Percentiles rank a stretch among this genome's conserved stretches.
Evolutionary conservation across 305 asterid species (phyloP).

Genomic region (Coffea humblotiana): DNA sequence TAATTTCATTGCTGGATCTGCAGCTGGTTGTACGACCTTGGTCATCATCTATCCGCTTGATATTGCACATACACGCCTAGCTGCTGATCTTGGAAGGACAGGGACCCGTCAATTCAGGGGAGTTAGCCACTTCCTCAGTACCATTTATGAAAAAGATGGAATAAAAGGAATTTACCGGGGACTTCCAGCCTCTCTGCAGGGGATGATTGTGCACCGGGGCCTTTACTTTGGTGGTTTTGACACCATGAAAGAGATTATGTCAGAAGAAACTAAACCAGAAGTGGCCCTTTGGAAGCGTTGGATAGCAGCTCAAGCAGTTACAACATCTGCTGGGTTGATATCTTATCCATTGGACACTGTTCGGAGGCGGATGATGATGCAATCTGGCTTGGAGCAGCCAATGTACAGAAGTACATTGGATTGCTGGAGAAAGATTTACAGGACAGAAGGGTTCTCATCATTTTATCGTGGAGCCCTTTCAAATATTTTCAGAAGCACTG

Average conservation of each 20-base stretch:
- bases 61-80: constrained; percentile 94
- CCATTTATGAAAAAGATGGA: constrained; percentile 60
- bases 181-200: constrained; percentile 87
- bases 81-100: constrained; percentile 83
- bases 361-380: constrained; percentile 98
- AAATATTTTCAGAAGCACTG: constrained; percentile 87
- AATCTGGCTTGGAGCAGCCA: constrained; percentile 67
- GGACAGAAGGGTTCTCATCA: constrained; percentile 67
- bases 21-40: constrained; percentile 90
- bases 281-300: constrained; percentile 87
- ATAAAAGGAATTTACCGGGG: constrained; percentile 81
- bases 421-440: constrained; percentile 80
- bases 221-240: constrained; percentile 91
- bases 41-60: constrained; percentile 93
- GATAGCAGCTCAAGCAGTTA: constrained; percentile 88
- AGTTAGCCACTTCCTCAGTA: constrained; percentile 72
- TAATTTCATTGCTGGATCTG: constrained; percentile 86
- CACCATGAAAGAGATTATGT: constrained; percentile 73
- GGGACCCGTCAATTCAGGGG: constrained; percentile 89
- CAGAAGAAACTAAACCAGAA: constrained; percentile 38
- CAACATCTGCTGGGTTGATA: constrained; percentile 82
- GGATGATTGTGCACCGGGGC: constrained; percentile 87
- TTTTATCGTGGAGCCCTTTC: constrained; percentile 95
- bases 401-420: constrained; percentile 70
- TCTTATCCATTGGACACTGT: constrained; percentile 95